phyloP scores from a whole-genome alignment of 1,284 basidiomycete genomes.

The Puccinia sorghi region DNA sequence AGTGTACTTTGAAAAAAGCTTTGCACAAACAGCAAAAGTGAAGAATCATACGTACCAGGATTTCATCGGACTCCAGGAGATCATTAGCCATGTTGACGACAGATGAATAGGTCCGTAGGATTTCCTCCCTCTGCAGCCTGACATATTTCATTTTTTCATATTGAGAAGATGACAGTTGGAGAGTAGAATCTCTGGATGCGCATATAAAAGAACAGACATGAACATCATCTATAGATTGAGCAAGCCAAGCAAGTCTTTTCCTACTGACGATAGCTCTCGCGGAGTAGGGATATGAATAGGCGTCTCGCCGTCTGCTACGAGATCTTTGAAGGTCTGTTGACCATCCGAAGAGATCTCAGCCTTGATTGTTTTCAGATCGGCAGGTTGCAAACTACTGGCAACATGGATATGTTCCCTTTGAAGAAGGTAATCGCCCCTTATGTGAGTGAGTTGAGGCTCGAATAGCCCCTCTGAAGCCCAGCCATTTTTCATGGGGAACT shows the following conservation, averaged over 20 bases:
- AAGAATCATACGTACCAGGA: slow-evolving; percentile 2
- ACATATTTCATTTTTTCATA: slow-evolving; percentile 16
- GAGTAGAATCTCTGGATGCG: slow-evolving; percentile 11
- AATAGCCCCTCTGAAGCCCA: slow-evolving; percentile 14
- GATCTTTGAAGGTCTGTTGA: slow-evolving; percentile 20
- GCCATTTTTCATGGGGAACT: neutral
- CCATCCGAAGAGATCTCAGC: neutral
- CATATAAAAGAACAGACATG: neutral
- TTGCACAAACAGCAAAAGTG: neutral
- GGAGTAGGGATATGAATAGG: slow-evolving; percentile 24
- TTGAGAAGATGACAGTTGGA: slow-evolving; percentile 12
- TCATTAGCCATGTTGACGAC: slow-evolving; percentile 5
- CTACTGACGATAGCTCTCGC: slow-evolving; percentile 35
- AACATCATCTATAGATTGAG: neutral
- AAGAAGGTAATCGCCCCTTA: slow-evolving; percentile 27
- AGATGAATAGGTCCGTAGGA: neutral
- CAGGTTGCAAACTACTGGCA: neutral
- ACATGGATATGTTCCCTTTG: neutral
- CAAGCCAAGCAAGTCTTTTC: neutral
- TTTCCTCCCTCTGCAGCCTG: slow-evolving; percentile 8
- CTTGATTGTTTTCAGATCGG: slow-evolving; percentile 3
- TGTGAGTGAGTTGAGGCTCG: slow-evolving; percentile 28
- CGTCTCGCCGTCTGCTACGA: slow-evolving; percentile 8
- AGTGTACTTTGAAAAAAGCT: neutral
- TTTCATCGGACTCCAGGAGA: slow-evolving; percentile 13